Conservation (phyloP, 306 rosid species). For the Astragalus glycyphyllos region DNA sequence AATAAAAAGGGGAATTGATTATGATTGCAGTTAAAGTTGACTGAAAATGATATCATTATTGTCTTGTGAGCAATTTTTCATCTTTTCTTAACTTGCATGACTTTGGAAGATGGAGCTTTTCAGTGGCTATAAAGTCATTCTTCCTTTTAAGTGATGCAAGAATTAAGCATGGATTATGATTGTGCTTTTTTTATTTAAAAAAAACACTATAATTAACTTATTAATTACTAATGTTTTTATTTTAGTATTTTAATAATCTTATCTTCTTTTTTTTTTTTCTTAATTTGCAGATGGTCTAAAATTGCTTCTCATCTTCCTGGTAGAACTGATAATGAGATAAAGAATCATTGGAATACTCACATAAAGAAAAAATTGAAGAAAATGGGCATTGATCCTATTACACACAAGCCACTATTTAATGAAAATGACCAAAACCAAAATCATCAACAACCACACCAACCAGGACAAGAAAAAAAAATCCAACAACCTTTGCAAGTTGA, state of each 20-base stretch:
- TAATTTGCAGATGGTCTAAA: constrained; percentile 73
- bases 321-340: constrained; percentile 87
- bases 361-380: constrained; percentile 81
- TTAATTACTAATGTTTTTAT: background rate
- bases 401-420: constrained; percentile 65
- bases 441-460: constrained; percentile 37
- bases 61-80: constrained; percentile 23
- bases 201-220: background rate
- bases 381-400: constrained; percentile 84
- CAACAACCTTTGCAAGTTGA: constrained; percentile 35
- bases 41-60: constrained; percentile 16
- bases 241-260: too few relatives aligned
- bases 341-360: constrained; percentile 93
- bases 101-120: constrained; percentile 36
- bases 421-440: constrained; percentile 47
- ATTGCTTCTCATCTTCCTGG: constrained; percentile 91
- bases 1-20: background rate
- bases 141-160: constrained; percentile 42
- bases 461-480: constrained; percentile 20
- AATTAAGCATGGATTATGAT: background rate
- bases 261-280: background rate
- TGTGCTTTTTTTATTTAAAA: background rate
- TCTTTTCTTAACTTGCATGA: constrained; percentile 36
- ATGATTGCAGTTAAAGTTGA: constrained; percentile 41
- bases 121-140: constrained; percentile 41